Percentiles rank a stretch among this genome's conserved stretches.
Evolutionary conservation across 1,284 basidiomycete species (phyloP).

Genomic region (Cryptococcus sp.): DNA sequence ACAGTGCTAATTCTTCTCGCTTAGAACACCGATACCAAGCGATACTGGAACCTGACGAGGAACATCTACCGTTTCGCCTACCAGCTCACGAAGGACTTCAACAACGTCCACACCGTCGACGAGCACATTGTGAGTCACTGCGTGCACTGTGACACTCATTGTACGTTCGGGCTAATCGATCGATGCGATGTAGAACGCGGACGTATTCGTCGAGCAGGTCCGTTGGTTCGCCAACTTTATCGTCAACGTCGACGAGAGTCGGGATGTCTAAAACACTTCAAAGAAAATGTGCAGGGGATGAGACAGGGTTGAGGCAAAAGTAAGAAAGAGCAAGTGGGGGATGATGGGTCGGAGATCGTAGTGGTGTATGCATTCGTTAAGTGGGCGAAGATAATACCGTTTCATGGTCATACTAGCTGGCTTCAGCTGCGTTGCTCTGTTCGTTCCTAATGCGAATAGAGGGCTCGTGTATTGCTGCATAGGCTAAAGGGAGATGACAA

Average conservation of each 20-base stretch:
- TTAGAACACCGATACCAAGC: slow-evolving; percentile 49
- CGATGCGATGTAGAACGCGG: slow-evolving; percentile 21
- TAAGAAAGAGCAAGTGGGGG: no score
- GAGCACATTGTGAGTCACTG: slow-evolving; percentile 32
- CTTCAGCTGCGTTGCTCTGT: no score
- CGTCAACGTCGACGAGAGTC: slow-evolving; percentile 42
- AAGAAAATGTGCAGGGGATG: neutral
- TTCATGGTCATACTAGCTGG: no score
- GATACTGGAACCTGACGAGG: slow-evolving; percentile 47
- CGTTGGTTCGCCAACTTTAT: slow-evolving; percentile 48
- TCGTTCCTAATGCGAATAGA: no score
- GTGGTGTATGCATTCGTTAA: no score
- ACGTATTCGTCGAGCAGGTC: slow-evolving; percentile 41
- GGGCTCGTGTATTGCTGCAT: no score
- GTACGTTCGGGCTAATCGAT: neutral
- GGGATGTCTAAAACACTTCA: slow-evolving; percentile 24
- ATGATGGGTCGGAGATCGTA: no score
- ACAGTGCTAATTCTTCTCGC: neutral
- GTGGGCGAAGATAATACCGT: no score
- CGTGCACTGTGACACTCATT: neutral
- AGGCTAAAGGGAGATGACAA: no score
- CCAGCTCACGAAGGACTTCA: slow-evolving; percentile 12
- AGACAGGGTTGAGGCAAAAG: neutral
- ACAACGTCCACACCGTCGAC: slow-evolving; percentile 45
- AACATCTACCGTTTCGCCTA: slow-evolving; percentile 50